Base-by-base conservation (phyloP, 768 basidiomycete genomes). In the Vishniacozyma victoriae region DNA sequence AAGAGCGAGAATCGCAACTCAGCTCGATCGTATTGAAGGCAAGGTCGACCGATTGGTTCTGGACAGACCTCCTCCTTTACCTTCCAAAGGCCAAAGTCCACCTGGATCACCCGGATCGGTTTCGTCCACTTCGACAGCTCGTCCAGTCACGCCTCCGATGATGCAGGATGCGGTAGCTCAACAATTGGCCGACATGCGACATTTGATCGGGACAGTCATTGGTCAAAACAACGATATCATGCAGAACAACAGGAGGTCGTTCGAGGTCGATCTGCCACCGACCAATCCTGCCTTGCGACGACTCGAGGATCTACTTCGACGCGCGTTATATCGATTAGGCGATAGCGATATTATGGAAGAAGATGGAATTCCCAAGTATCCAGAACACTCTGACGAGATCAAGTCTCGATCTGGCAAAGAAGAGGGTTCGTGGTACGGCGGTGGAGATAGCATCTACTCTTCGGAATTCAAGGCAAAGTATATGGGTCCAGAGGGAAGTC, bases 11-110 rank as follows among this genome's bases (percentile, higher is more conserved):
- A 64, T 91, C 6, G 76, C 78, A 0, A 80, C 80, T 38, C 82
- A 85, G 61, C 76, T 93, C 3, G 78, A 79, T 43, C 78, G 81
- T 0, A 79, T 95, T 31, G 79, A 84, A 48, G 76, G 82, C 29
- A 82, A 86, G 55, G 73, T 93, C 2, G 76, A 76, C 12, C 80
- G 82, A 37, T 75, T 91, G 18, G 46, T 48, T 24, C 31, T 50
- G 42, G 68, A 60, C 16, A 15, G 44, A 23, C 60, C 62, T 6
- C 67, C 62, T 33, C 69, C 68, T 24, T 40, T 66, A 33, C 61
- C 63, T 15, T 43, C 57, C 9, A 62, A 64, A 31, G 45, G 52
- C 19, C 47, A 48, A 19, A 68, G 75, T 12, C 67, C 73, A 3
- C 77, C 80, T 2, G 72, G 75, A 2, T 73, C 77, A 0, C 62